Conservation (phyloP, 1,284 basidiomycete species). For the Singerocomus inundabilis region DNA sequence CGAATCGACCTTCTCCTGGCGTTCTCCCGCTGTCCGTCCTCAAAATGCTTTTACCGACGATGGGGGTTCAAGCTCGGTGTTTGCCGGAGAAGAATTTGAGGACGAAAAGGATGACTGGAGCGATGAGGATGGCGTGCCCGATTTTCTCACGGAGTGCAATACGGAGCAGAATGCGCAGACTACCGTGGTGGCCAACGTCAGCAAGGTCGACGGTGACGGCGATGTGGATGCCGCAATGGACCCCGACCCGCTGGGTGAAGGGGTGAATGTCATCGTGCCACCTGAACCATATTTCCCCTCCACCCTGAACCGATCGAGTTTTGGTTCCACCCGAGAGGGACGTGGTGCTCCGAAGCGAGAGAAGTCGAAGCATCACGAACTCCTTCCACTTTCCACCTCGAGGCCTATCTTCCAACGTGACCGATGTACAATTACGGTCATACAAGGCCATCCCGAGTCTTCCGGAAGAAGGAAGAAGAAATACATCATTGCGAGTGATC, state of each 20-base stretch:
- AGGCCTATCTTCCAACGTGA: conserved; percentile 89
- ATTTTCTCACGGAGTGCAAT: conserved; percentile 73
- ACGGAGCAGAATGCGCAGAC: conserved; percentile 75
- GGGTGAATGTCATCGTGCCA: conserved; percentile 86
- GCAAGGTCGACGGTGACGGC: conserved; percentile 39
- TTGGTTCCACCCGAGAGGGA: conserved; percentile 35
- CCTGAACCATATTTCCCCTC: conserved; percentile 77
- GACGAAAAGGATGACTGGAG: conserved; percentile 51
- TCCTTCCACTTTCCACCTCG: conserved; percentile 61
- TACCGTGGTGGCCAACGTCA: conserved; percentile 32
- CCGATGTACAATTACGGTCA: conserved; percentile 87
- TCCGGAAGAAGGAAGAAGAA: conserved; percentile 60
- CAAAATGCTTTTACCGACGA: conserved; percentile 55
- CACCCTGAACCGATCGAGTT: conserved; percentile 53
- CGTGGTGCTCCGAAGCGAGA: conserved; percentile 58
- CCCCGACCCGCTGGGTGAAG: conserved; percentile 78
- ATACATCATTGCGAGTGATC: conserved; percentile 91
- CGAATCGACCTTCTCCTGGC: conserved; percentile 42
- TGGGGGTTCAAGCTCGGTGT: conserved; percentile 56
- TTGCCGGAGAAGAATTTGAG: conserved; percentile 43
- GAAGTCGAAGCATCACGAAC: conserved; percentile 57
- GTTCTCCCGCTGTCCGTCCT: conserved; percentile 42
- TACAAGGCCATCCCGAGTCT: conserved; percentile 75
- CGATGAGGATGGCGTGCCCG: conserved; percentile 57
- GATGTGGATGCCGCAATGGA: conserved; percentile 51